Base-by-base conservation (phyloP, 192 early-diverging fungal genomes). In the Backusella sp. region DNA sequence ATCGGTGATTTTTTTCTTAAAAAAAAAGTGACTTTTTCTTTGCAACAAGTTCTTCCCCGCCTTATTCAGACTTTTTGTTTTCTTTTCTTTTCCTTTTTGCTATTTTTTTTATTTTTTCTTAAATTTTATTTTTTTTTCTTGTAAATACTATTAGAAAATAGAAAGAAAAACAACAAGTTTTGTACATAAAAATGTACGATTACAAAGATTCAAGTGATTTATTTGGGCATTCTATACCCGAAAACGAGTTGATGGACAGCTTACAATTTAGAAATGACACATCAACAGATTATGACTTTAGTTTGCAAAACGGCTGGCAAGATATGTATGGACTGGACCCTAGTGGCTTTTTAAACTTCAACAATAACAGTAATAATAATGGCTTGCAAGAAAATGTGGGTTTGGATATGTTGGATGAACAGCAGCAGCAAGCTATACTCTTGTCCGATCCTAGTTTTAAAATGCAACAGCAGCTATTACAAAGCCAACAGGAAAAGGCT, bases 391-490 rank as follows among this genome's bases (percentile, higher is more conserved):
- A 49, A 49, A 49, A 62, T 28, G 12, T 28, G 11, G 56, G 56
- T 26, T 62, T 62, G 23, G 56, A 62, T 62, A 62, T 62, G 56
- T 62, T 62, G 56, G 56, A 62, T 62, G 56, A 62, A 28, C 56
- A 62, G 4, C 56, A 72, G n/a, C 70, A 72, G 4, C 75, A 76
- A 21, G 68, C 49, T 21, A 76, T 76, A 65, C 68, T 76, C 23
- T 41, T 76, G 21, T 76, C 75, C 44, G 75, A 76, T 53, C 75
- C 75, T 42, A 59, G 44, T 15, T 76, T 69, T 71, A n/a, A 70
- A 26, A 68, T 56, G 23, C 75, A 76, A 42, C 75, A 76, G 28
- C 75, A 76, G 32, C 35, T 70, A 15, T 28, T 76, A 44, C 75
- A 76, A 66, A 69, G 59, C 12, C 66, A 76, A 70, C 67, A 76